A percentile compares a stretch with the other conserved stretches of the same genome.
Conservation (phyloP, 1,284 basidiomycete genomes). For the Marasmius fiardii region DNA sequence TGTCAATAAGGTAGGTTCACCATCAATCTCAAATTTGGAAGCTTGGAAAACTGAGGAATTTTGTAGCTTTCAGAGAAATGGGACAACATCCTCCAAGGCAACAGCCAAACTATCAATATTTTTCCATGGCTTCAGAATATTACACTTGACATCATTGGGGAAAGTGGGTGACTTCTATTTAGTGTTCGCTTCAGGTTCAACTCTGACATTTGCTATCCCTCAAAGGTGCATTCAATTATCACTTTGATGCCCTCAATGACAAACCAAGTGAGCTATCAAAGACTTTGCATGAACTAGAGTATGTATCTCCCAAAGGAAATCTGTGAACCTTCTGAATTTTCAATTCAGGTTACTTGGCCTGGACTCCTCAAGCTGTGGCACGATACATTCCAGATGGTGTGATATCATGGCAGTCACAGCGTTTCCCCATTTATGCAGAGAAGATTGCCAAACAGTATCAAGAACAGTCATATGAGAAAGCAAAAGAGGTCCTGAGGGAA, state of each 20-base stretch:
- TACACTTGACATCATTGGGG: conserved; percentile 1
- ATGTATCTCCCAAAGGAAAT: background rate
- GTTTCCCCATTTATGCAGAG: background rate
- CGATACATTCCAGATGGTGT: background rate
- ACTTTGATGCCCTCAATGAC: background rate
- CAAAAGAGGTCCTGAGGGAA: background rate
- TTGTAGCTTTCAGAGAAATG: background rate
- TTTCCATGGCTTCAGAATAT: background rate
- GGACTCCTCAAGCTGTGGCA: background rate
- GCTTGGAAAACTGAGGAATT: background rate
- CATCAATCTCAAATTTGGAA: background rate
- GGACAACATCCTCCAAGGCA: background rate
- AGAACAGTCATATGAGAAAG: background rate
- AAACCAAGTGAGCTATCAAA: background rate
- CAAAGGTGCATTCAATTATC: background rate
- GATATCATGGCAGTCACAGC: background rate
- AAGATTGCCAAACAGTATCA: background rate
- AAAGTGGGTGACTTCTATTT: background rate
- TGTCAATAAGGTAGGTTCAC: background rate
- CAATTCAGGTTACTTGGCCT: background rate
- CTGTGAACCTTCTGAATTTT: background rate
- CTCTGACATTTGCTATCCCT: no score
- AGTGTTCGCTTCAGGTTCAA: background rate
- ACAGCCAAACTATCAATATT: background rate
- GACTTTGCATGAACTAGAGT: background rate